These are phyloP conservation scores for Sicyos edulis DNA, from an alignment of 306 rosid species.

Conservation along the genomic window DNA sequence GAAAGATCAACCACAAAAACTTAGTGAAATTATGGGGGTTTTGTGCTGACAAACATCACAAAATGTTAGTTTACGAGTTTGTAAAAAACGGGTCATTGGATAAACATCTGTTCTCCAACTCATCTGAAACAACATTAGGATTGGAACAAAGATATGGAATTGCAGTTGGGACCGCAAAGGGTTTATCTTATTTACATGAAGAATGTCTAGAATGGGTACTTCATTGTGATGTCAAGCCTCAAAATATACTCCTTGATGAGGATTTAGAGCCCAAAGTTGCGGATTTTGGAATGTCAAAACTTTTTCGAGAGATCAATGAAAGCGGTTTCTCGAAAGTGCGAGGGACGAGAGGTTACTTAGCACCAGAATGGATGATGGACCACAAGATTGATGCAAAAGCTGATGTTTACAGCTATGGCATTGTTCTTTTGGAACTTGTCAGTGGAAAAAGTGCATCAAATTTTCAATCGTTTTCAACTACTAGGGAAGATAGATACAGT, in stretches of 20 bases:
- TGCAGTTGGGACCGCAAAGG: conserved; percentile 42
- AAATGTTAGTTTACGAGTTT: conserved; percentile 35
- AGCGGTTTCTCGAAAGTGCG: conserved; percentile 28
- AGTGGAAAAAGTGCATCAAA: conserved; percentile 33
- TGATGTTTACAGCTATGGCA: conserved; percentile 43
- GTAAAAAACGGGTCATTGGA: conserved; percentile 36
- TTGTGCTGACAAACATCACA: conserved; percentile 31
- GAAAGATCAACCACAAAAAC: conserved; percentile 39
- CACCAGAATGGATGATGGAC: conserved; percentile 45
- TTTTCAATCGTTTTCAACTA: not conserved
- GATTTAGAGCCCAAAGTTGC: conserved; percentile 30
- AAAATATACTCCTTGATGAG: conserved; percentile 33
- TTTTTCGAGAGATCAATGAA: conserved; percentile 27
- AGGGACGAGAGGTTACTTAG: conserved; percentile 41
- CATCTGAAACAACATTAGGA: conserved; percentile 1
- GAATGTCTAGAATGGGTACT: conserved; percentile 45
- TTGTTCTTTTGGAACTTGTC: conserved; percentile 34
- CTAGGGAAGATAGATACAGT: not conserved
- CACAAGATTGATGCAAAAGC: conserved; percentile 35
- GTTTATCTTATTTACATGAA: conserved; percentile 39
- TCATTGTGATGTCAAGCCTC: conserved; percentile 42
- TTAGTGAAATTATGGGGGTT: conserved; percentile 41
- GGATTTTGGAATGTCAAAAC: conserved; percentile 44
- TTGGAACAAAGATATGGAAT: conserved; percentile 30
- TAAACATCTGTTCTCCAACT: conserved; percentile 22